Evolutionary conservation across 2,329 filamentous ascomycete genomes (phyloP), one percentile per base, ranked within the genome.

Genomic region (Coniochaeta hoffmannii): DNA sequence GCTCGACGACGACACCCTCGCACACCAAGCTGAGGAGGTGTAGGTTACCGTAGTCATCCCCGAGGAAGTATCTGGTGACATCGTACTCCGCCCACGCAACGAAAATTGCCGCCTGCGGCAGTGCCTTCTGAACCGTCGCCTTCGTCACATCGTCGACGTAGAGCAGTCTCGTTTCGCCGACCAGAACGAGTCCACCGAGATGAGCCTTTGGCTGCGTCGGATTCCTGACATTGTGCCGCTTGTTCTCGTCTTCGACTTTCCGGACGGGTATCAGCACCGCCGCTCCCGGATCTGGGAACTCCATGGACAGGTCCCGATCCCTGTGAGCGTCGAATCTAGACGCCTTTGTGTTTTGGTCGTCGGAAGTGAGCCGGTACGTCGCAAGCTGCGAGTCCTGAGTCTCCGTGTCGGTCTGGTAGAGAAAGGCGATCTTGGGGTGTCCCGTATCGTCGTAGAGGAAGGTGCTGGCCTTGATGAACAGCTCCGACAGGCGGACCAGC

Each of bases 81-180:
- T 97, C 89, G 53, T 94, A 85, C 63, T 87, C 83, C 59, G 89
- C 88, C 92, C 93, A 99, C 2, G 90, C 85, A n/a, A 94, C 87
- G 63, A 95, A 97, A 34, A 96, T 86, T 2, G 88, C 90, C 0
- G 91, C 82, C 56, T 93, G 85, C 1, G 83, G 76, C 2, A 97
- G 72, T 0, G 78, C 73, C 9, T 85, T 79, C 17, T 85, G 82
- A 12, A 90, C 79, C 12, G 79, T 79, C 32, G 84, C 80, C 59
- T 87, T 86, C 19, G 79, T 89, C 32, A 88, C 79, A 58, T 90
- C 89, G 64, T 96, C 89, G 57, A 94, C 86, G 68, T 97, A 97
- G 9, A 87, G 83, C 57, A 99, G 81, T 1, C 86, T 85, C 0
- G 89, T 95, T 71, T 92, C 89, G 19, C 89, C 88, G 8, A 93